A percentile compares a stretch with the other conserved stretches of the same genome.
Evolutionary conservation across 2,329 filamentous ascomycete species (phyloP).

Genomic region (Dactylellina cionopaga): DNA sequence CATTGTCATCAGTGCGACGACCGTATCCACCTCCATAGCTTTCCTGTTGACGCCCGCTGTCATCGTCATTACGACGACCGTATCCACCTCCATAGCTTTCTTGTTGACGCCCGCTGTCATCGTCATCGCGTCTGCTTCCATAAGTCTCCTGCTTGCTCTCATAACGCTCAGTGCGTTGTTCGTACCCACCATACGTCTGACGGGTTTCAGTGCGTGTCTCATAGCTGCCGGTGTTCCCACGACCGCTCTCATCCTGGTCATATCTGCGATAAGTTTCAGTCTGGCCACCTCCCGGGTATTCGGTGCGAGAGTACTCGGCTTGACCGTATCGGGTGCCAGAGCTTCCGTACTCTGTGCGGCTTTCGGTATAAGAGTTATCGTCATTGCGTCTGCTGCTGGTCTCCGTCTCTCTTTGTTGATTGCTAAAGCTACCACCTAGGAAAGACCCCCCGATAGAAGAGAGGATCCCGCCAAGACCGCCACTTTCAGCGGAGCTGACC

Average conservation of each 20-base stretch:
- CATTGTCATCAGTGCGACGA: slow-evolving; percentile 2
- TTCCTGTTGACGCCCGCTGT: slow-evolving; percentile 28
- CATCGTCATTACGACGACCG: slow-evolving; percentile 23
- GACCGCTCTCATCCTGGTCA: slow-evolving; percentile 68
- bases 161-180: slow-evolving; percentile 22
- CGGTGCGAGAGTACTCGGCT: slow-evolving; percentile 65
- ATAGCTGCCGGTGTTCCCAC: slow-evolving; percentile 49
- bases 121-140: slow-evolving; percentile 59
- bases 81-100: slow-evolving; percentile 11
- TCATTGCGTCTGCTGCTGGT: slow-evolving; percentile 67
- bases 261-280: slow-evolving; percentile 69
- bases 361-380: slow-evolving; percentile 71
- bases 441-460: slow-evolving; percentile 74
- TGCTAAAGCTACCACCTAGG: slow-evolving; percentile 68
- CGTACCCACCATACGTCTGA: slow-evolving; percentile 9
- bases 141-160: slow-evolving; percentile 14
- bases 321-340: slow-evolving; percentile 69
- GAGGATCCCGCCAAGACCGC: slow-evolving; percentile 75
- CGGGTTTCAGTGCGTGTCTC: slow-evolving; percentile 4
- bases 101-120: slow-evolving; percentile 36
- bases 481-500: slow-evolving; percentile 65
- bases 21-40: background rate
- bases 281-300: slow-evolving; percentile 63
- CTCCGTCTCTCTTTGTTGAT: slow-evolving; percentile 65
- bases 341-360: slow-evolving; percentile 71